phyloP scores from a whole-genome alignment of 108 stramenopile genomes.

The Fragilaria crotonensis region DNA sequence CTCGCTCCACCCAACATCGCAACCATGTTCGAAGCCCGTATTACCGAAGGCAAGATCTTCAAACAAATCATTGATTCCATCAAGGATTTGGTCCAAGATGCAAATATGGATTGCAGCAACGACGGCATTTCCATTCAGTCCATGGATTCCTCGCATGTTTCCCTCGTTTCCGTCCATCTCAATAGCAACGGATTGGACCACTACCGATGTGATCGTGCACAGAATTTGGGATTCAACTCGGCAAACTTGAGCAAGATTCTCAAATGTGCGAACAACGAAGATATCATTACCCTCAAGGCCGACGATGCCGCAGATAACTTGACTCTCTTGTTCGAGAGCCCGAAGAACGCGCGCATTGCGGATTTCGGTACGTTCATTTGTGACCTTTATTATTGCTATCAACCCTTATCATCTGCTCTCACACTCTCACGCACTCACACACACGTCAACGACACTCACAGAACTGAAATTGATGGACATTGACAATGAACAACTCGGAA shows the following conservation, averaged over 20 bases:
- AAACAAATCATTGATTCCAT: slow-evolving; percentile 97
- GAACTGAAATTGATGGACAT: slow-evolving; percentile 99
- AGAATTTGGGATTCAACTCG: slow-evolving; percentile 91
- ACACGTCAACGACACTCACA: too few species aligned
- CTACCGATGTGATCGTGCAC: slow-evolving; percentile 92
- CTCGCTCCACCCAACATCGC: too few species aligned
- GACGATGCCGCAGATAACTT: slow-evolving; percentile 88
- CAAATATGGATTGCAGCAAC: slow-evolving; percentile 85
- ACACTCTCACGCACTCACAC: too few species aligned
- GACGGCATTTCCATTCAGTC: slow-evolving; percentile 94
- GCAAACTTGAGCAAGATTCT: slow-evolving; percentile 96
- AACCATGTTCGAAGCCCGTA: slow-evolving; percentile 96
- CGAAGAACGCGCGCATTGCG: slow-evolving; percentile 74
- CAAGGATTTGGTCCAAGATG: slow-evolving; percentile 94
- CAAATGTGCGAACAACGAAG: slow-evolving; percentile 96
- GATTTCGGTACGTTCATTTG: slow-evolving; percentile 85
- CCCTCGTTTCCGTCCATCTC: slow-evolving; percentile 85
- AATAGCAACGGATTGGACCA: slow-evolving; percentile 84
- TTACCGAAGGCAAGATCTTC: slow-evolving; percentile 87
- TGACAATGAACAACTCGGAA: slow-evolving; percentile 94
- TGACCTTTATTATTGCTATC: too few species aligned
- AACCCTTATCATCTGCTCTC: too few species aligned
- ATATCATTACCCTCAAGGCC: slow-evolving; percentile 93
- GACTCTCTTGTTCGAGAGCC: slow-evolving; percentile 90
- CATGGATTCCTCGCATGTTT: slow-evolving; percentile 99